A percentile compares a stretch with the other conserved stretches of the same genome.
phyloP scores from a whole-genome alignment of 1,139 yeast species.

The Petasospora rhodanensis region DNA sequence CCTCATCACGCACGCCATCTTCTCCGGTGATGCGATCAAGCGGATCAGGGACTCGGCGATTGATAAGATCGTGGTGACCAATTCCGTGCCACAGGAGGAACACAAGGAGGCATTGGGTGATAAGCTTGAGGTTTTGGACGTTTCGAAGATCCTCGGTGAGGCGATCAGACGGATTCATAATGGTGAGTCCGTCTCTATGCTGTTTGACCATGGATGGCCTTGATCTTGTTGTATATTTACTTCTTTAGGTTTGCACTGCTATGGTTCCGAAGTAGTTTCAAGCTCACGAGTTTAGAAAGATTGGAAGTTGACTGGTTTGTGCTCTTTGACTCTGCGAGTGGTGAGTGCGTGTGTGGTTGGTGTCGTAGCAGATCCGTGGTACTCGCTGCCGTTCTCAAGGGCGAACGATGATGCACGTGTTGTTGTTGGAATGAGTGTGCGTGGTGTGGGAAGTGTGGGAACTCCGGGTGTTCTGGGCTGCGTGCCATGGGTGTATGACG shows the following conservation, averaged over 20 bases:
- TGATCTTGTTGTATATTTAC: constrained; percentile 5
- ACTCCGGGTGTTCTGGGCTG: too few species aligned
- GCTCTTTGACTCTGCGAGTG: background rate
- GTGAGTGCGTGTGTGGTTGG: constrained; percentile 1
- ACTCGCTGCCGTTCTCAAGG: too few species aligned
- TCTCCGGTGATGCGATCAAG: constrained; percentile 85
- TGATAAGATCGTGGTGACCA: constrained; percentile 87
- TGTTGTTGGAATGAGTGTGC: too few species aligned
- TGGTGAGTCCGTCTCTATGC: constrained; percentile 92
- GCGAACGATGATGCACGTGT: too few species aligned
- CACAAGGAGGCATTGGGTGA: constrained; percentile 49
- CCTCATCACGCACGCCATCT: constrained; percentile 86
- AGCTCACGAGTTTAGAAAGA: constrained; percentile 3
- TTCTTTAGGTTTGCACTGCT: constrained; percentile 2
- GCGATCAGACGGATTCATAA: constrained; percentile 94
- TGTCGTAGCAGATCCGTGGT: background rate
- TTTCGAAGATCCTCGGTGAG: constrained; percentile 84
- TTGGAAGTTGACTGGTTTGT: constrained; percentile 2
- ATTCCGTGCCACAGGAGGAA: constrained; percentile 80
- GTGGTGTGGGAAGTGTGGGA: too few species aligned
- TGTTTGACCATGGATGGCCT: constrained; percentile 81
- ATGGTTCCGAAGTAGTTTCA: constrained; percentile 1
- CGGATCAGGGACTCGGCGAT: constrained; percentile 66
- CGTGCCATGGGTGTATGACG: too few species aligned
- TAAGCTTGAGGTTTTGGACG: constrained; percentile 78